Evolutionary conservation across 2,329 filamentous ascomycete species (phyloP).

Genomic region (Keithomyces neogunnii): DNA sequence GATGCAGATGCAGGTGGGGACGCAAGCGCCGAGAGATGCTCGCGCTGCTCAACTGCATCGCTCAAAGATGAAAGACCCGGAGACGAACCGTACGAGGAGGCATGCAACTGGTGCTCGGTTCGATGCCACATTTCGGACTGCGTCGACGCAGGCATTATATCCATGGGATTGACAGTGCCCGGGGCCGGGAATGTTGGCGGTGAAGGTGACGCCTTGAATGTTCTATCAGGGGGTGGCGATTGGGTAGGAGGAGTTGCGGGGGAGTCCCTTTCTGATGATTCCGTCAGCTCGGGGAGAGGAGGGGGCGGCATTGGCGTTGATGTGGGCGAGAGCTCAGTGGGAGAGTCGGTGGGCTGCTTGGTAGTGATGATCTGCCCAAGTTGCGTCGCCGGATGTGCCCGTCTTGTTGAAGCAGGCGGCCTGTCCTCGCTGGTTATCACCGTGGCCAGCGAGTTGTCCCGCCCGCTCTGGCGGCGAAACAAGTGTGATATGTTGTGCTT

Average conservation of each 20-base stretch:
- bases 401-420: constrained; percentile 3
- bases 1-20: constrained; percentile 17
- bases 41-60: background rate
- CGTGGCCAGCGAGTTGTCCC: constrained; percentile 21
- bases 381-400: background rate
- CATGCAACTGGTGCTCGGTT: constrained; percentile 26
- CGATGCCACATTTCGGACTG: constrained; percentile 28
- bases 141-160: constrained; percentile 39
- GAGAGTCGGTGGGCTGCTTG: constrained; percentile 19
- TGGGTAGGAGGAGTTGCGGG: background rate
- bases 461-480: constrained; percentile 25
- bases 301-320: constrained; percentile 4
- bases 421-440: background rate
- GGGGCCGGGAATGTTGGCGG: constrained; percentile 27
- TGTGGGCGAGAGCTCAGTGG: constrained; percentile 18
- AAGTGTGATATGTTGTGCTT: constrained; percentile 26
- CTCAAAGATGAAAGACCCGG: constrained; percentile 5
- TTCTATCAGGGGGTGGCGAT: constrained; percentile 1
- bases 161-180: constrained; percentile 45
- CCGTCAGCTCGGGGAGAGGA: constrained; percentile 8
- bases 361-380: constrained; percentile 5
- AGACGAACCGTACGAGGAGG: constrained; percentile 18
- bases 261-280: constrained; percentile 7
- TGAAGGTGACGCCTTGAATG: constrained; percentile 17
- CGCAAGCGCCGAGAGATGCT: constrained; percentile 5